Conservation (phyloP, 805 yeast species). For the Starmerella stellata region DNA sequence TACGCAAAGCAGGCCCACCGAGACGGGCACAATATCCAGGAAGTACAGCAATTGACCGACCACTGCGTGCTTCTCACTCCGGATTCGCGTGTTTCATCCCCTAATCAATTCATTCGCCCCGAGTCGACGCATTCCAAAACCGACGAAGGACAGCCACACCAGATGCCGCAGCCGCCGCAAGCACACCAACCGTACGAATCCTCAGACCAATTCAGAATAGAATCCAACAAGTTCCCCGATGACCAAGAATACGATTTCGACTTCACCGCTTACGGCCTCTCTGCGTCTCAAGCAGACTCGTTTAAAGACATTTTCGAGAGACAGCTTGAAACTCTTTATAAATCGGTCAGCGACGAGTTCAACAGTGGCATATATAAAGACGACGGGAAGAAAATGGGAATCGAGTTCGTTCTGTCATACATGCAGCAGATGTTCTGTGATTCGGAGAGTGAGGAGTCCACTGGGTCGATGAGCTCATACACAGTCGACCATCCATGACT, state of each 20-base stretch:
- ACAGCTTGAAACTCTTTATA: constrained; percentile 1
- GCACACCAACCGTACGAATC: too few species aligned
- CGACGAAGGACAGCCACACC: too few species aligned
- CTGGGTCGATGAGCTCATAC: too few species aligned
- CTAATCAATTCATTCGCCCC: background rate
- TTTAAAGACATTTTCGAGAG: constrained; percentile 1
- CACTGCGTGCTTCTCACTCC: background rate
- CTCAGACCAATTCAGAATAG: too few species aligned
- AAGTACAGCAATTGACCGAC: background rate
- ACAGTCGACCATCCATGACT: too few species aligned
- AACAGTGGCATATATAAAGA: background rate
- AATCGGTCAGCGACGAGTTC: constrained; percentile 3
- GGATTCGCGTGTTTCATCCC: background rate
- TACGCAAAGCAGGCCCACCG: background rate
- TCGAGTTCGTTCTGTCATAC: constrained; percentile 2
- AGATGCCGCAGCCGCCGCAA: too few species aligned
- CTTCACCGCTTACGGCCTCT: background rate
- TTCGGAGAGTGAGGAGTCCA: background rate
- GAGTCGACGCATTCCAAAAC: too few species aligned
- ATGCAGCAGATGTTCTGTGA: constrained; percentile 1
- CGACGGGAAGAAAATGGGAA: constrained; percentile 1
- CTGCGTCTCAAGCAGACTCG: background rate
- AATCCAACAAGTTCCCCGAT: too few species aligned
- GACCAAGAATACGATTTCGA: background rate
- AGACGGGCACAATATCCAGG: too few species aligned